Base-by-base conservation (phyloP, 371 early-diverging fungal genomes). In the Chytridiales sp. region DNA sequence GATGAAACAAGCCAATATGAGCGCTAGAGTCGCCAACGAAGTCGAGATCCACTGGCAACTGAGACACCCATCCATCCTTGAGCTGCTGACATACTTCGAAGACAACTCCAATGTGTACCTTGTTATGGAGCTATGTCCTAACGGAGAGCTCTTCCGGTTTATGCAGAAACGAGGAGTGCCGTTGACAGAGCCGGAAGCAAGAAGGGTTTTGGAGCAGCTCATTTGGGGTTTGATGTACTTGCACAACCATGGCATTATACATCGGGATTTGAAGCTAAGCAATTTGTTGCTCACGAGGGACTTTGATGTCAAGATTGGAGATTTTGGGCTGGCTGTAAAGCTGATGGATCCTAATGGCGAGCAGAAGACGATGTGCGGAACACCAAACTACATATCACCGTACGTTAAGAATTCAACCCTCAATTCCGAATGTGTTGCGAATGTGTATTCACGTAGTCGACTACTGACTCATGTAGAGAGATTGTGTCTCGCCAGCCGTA, bases 361-460 rank as follows among this genome's bases (percentile, higher is more conserved):
- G 62, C 79, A 83, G 47, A 73, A 77, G 56, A 88, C 88, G 2
- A 75, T 88, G 68, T 89, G 90, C 63, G 90, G 90, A 22, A 89
- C 90, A 0, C 88, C 88, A 30, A 89, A 88, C 66, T 89, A 87
- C 64, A 86, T 89, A 13, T 85, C 87, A 8, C 90, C 90, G 62
- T 86, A 78, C 66, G 78, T 84, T 11, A 35, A 27, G 17, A n/a
- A 1, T 40, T 1, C 1, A n/a, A n/a, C n/a, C n/a, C n/a, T n/a
- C n/a, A n/a, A n/a, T n/a, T n/a, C n/a, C n/a, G n/a, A n/a, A n/a
- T n/a, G n/a, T n/a, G n/a, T n/a, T n/a, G n/a, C n/a, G n/a, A n/a
- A n/a, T n/a, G n/a, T n/a, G n/a, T n/a, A n/a, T n/a, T n/a, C n/a
- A n/a, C n/a, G n/a, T n/a, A n/a, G n/a, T n/a, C n/a, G n/a, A n/a